phyloP scores from a whole-genome alignment of 495 filamentous ascomycete genomes.

The Gamarada debralockiae region DNA sequence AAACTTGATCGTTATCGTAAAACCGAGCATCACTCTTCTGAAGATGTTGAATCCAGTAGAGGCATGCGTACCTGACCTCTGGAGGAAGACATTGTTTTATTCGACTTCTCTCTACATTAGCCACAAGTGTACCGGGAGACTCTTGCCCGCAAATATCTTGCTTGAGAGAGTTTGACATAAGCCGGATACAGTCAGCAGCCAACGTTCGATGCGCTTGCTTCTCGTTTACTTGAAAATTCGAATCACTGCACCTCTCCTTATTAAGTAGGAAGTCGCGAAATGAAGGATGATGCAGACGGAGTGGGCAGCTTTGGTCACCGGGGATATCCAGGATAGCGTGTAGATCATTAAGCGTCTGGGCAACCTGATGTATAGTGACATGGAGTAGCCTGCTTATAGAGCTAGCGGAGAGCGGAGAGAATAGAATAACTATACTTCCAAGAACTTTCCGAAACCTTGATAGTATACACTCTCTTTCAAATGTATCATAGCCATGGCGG shows the following conservation, averaged over 20 bases:
- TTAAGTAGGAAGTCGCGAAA: slow-evolving; percentile 14
- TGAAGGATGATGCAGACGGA: no score
- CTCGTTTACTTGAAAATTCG: slow-evolving; percentile 17
- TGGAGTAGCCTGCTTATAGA: slow-evolving; percentile 3
- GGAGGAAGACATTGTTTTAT: no score
- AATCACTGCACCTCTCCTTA: slow-evolving; percentile 11
- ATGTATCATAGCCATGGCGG: background rate
- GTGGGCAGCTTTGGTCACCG: background rate
- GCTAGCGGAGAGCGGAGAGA: background rate
- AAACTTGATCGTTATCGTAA: slow-evolving; percentile 4
- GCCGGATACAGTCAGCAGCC: slow-evolving; percentile 2
- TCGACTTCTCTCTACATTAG: no score
- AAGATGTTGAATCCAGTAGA: no score
- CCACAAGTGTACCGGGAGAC: no score
- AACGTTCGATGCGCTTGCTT: slow-evolving; percentile 13
- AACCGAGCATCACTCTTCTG: slow-evolving; percentile 1
- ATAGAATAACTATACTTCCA: slow-evolving; percentile 9
- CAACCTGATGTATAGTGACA: no score
- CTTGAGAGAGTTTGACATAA: no score
- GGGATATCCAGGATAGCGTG: slow-evolving; percentile 8
- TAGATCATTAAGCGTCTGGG: slow-evolving; percentile 6
- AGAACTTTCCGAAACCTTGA: slow-evolving; percentile 2
- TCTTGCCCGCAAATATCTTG: no score
- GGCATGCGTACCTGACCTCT: no score
- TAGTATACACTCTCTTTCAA: background rate